These are phyloP conservation scores for Colletotrichum scovillei DNA, from an alignment of 2,329 filamentous ascomycete genomes.

Conservation along the genomic window DNA sequence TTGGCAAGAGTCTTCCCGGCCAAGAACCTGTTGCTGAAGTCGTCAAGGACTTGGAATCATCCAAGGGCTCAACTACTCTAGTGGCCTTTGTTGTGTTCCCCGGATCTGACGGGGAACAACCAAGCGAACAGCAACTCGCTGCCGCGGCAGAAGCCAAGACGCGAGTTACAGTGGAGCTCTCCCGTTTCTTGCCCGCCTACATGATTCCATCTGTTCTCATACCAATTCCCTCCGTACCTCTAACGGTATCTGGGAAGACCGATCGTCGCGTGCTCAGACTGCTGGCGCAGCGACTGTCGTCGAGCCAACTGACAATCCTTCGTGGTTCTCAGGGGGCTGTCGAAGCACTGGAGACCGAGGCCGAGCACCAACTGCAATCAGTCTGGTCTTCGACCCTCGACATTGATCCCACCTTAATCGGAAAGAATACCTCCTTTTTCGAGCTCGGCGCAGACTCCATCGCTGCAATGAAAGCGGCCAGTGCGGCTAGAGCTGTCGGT, in stretches of 20 bases:
- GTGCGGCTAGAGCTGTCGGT: neutral
- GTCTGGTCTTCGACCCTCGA: neutral
- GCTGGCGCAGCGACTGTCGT: too few species aligned
- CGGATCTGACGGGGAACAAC: too few species aligned
- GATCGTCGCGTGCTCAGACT: too few species aligned
- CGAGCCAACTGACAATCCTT: neutral
- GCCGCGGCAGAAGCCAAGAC: too few species aligned
- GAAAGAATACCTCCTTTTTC: neutral
- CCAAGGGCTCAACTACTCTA: too few species aligned
- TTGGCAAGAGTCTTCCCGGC: neutral
- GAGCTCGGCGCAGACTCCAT: neutral
- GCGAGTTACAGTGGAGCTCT: too few species aligned
- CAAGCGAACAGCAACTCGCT: too few species aligned
- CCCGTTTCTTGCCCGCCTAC: neutral
- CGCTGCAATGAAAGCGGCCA: neutral
- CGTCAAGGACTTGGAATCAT: too few species aligned
- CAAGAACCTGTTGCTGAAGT: too few species aligned
- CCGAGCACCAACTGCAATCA: neutral
- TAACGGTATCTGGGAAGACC: too few species aligned
- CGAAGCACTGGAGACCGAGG: neutral
- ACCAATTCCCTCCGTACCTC: neutral
- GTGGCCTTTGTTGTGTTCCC: too few species aligned
- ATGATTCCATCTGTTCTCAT: neutral
- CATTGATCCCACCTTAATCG: neutral
- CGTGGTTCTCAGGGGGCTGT: neutral